Evolutionary conservation across 257 asterid genomes (phyloP), one percentile per base, ranked within the genome.

Genomic region (Penstemon davidsonii): DNA sequence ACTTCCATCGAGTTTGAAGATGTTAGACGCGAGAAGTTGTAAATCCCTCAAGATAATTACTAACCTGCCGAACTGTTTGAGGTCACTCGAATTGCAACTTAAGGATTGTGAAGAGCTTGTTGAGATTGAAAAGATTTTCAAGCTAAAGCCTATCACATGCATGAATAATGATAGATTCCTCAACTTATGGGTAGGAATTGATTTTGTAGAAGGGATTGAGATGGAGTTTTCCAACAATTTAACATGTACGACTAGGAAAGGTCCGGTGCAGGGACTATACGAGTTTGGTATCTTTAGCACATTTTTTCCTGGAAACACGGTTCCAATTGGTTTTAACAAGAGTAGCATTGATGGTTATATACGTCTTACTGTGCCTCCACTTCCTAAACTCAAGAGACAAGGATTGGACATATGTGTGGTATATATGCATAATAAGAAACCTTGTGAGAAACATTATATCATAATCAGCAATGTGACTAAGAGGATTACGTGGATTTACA

Each of bases 211-310:
- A 49, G 54, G 54, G 18, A 49, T 49, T 12, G 18, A 49, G 54
- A 49, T 49, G 15, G 54, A 49, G 54, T 49, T 49, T 3, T 49
- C n/a, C 54, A 49, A 49, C 54, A 49, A 49, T 49, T 19, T 49
- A 13, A 49, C 54, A 12, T 3, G 4, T 49, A 49, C 54, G n/a
- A 49, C 2, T 9, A 49, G 6, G 4, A 49, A 11, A 15, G 54
- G 54, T 49, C 54, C 54, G 4, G 15, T 49, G 5, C 54, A 49
- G 18, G 54, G 18, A 10, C 15, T 49, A 12, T 10, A 49, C 54
- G 54, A 49, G 54, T 49, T 49, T 49, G 54, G 54, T 10, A 49
- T 49, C 54, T 49, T 49, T 49, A 49, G 54, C 54, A 49, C 6
- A 5, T 49, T 49, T 49, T 15, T 49, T 3, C 54, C 54, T 49